A percentile compares a stretch with the other conserved stretches of the same genome.
Evolutionary conservation across 768 basidiomycete species (phyloP).

Genomic region (Hericium erinaceus): DNA sequence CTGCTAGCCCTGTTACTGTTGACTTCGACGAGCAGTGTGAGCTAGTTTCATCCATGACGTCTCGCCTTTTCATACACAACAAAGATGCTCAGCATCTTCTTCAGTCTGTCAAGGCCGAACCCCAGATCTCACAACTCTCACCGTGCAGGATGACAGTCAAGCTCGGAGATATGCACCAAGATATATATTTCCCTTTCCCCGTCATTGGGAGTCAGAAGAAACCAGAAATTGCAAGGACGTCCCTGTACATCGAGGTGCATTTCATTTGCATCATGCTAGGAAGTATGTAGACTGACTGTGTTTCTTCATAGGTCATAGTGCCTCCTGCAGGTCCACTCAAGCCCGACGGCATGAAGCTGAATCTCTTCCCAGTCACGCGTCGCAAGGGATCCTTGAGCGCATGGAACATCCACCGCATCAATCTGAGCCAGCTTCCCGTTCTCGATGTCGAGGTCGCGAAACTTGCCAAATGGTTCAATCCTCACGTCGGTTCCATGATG

Average conservation of each 20-base stretch:
- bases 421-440: conserved; percentile 26
- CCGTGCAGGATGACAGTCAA: conserved; percentile 24
- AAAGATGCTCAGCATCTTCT: conserved; percentile 3
- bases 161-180: conserved; percentile 19
- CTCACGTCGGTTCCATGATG: conserved; percentile 23
- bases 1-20: background rate
- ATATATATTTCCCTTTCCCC: conserved; percentile 35
- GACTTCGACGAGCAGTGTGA: background rate
- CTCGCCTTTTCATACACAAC: conserved; percentile 8
- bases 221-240: conserved; percentile 44
- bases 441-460: conserved; percentile 17
- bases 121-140: conserved; percentile 18
- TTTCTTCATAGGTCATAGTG: conserved; percentile 19
- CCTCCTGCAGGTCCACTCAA: conserved; percentile 13
- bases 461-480: conserved; percentile 22
- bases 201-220: conserved; percentile 28
- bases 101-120: conserved; percentile 5
- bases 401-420: conserved; percentile 33
- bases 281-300: conserved; percentile 14
- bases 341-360: conserved; percentile 12
- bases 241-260: conserved; percentile 34
- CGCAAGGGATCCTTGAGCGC: background rate
- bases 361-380: conserved; percentile 22
- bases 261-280: background rate
- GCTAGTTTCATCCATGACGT: conserved; percentile 1